Base-by-base conservation (phyloP, 2,329 filamentous ascomycete species). In the Ambrosiella beaveri region DNA sequence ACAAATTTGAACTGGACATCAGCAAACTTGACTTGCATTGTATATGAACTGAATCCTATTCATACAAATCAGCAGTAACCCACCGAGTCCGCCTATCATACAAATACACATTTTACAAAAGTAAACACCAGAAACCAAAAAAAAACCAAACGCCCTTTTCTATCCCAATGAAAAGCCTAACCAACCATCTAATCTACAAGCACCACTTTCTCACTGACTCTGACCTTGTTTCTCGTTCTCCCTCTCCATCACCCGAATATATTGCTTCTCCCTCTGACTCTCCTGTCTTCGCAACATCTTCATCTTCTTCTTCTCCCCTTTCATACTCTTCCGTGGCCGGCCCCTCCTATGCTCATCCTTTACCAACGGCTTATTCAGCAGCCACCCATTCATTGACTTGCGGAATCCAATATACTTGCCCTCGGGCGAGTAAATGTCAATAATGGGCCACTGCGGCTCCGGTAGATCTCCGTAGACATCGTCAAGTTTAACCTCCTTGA, bases 401-500 rank as follows among this genome's bases (percentile, higher is more conserved):
- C 88, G 75, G 8, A 73, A 71, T 0, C 77, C 84, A 37, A 97
- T 74, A 64, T 86, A 93, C 64, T 81, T 82, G n/a, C 93, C 93
- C 59, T 88, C 77, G 0, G 93, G 93, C 36, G 79, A 86, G 65
- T 85, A 96, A 0, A 97, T 81, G 63, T 97, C 90, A 6, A 98
- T 78, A 8, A 82, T 74, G 0, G 88, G 88, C 73, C 81, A 82
- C 57, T 45, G 52, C 8, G 59, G 56, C 39, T 58, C 52, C 3
- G 59, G 59, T 9, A 61, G 47, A 3, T 53, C 39, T 6, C 44
- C 44, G 27, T 15, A 40, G 7, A 47, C 40, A 17, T 47, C 40
- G 13, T 45, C 54, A 36, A 19, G 62, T 44, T 13, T 11, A 9
- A 36, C 52, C 53, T 62, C 62, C 5, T n/a, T n/a, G 51, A 53